phyloP scores from a whole-genome alignment of 805 yeast species.

The Sugiyamaella boreocaroliniensis region DNA sequence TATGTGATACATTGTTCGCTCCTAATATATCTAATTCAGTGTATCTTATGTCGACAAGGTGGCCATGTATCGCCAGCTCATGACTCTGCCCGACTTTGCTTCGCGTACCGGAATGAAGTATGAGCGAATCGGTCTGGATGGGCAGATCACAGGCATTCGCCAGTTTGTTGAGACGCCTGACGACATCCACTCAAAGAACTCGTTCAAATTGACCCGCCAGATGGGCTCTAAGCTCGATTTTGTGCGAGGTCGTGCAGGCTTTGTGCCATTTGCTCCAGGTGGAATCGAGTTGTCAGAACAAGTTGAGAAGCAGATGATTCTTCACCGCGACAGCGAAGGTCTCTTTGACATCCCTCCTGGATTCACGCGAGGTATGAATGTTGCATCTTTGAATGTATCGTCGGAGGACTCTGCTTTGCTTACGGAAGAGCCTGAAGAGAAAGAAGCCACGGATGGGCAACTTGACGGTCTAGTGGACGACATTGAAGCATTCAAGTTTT shows the following conservation, averaged over 20 bases:
- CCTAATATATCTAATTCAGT: slow-evolving; percentile 6
- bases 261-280: slow-evolving; percentile 90
- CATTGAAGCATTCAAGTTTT: slow-evolving; percentile 3
- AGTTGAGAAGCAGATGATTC: slow-evolving; percentile 24
- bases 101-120: slow-evolving; percentile 61
- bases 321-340: slow-evolving; percentile 69
- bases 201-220: slow-evolving; percentile 66
- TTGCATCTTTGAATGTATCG: slow-evolving; percentile 38
- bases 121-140: slow-evolving; percentile 68
- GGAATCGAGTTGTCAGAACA: slow-evolving; percentile 42
- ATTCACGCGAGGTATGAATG: slow-evolving; percentile 58
- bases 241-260: slow-evolving; percentile 62
- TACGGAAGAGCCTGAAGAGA: slow-evolving; percentile 16
- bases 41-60: slow-evolving; percentile 26
- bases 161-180: slow-evolving; percentile 48
- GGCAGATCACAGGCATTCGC: slow-evolving; percentile 52
- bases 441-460: slow-evolving; percentile 15
- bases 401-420: slow-evolving; percentile 25
- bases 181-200: slow-evolving; percentile 55
- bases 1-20: neutral
- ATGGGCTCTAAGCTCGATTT: slow-evolving; percentile 55
- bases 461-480: slow-evolving; percentile 14
- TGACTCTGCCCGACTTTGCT: slow-evolving; percentile 52
- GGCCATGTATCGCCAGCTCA: slow-evolving; percentile 42
- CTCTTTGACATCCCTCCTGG: slow-evolving; percentile 82